Conservation (phyloP, 169 alveolate genomes). For the Eimeria falciformis region DNA sequence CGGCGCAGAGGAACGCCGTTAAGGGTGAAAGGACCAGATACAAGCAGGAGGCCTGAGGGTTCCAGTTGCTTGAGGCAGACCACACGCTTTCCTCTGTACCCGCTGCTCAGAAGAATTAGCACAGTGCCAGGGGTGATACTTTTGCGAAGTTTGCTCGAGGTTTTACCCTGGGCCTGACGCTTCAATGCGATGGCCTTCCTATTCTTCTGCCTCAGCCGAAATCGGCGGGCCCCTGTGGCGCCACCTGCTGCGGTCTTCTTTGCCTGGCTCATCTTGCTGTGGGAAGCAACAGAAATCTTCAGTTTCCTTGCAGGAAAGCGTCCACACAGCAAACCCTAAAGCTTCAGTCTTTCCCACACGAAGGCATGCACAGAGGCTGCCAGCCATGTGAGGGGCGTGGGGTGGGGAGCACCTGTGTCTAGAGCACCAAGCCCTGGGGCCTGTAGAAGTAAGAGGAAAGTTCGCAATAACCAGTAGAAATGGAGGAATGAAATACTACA, state of each 20-base stretch:
- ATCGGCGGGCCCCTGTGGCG: conserved; percentile 36
- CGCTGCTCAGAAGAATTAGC: conserved; percentile 96
- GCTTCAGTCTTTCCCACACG: neutral
- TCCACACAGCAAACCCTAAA: conserved; percentile 25
- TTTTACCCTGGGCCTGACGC: conserved; percentile 35
- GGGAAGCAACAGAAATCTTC: neutral
- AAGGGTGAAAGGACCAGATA: conserved; percentile 97
- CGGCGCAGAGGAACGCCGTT: conserved; percentile 99
- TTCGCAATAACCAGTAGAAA: no score
- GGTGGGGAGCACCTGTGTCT: conserved; percentile 18
- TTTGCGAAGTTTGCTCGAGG: conserved; percentile 75
- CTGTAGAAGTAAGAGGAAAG: no score
- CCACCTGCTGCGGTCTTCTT: conserved; percentile 42
- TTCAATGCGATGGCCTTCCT: conserved; percentile 6
- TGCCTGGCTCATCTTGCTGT: conserved; percentile 48
- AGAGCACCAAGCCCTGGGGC: no score
- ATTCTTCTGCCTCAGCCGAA: conserved; percentile 48
- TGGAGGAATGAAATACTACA: no score
- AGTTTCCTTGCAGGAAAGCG: neutral
- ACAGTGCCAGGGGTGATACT: conserved; percentile 87
- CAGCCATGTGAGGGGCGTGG: conserved; percentile 49
- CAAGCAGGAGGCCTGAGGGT: conserved; percentile 94
- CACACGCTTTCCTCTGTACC: conserved; percentile 98
- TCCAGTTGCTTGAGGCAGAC: conserved; percentile 95
- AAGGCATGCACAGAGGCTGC: conserved; percentile 34